Evolutionary conservation across 1,139 yeast genomes (phyloP).

Genomic region (Kluyveromyces sp.): DNA sequence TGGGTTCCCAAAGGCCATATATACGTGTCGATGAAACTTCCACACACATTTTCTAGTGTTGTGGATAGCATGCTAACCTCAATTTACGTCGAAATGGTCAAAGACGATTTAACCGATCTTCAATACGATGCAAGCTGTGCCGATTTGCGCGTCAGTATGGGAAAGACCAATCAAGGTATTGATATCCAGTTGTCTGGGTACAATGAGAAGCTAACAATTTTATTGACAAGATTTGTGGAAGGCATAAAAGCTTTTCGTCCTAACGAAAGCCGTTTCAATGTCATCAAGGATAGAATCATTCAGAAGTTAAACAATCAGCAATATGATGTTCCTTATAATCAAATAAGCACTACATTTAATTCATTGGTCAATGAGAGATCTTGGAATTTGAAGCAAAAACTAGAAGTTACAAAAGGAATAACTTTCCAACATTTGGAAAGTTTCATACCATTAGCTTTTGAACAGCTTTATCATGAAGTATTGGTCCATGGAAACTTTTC

Average conservation of each 20-base stretch:
- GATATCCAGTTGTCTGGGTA: constrained; percentile 66
- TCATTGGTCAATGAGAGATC: constrained; percentile 62
- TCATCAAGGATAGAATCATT: constrained; percentile 53
- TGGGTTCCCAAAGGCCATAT: constrained; percentile 82
- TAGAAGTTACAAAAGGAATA: constrained; percentile 42
- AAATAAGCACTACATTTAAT: constrained; percentile 56
- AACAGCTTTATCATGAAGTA: constrained; percentile 49
- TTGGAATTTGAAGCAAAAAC: constrained; percentile 57
- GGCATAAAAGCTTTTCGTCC: constrained; percentile 49
- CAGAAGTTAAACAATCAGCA: constrained; percentile 65
- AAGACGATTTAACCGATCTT: constrained; percentile 63
- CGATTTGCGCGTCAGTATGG: constrained; percentile 55
- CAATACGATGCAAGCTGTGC: constrained; percentile 83
- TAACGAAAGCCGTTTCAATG: constrained; percentile 50
- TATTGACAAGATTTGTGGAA: constrained; percentile 52
- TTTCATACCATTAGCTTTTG: constrained; percentile 42
- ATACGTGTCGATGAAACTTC: constrained; percentile 57
- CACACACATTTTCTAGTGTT: constrained; percentile 52
- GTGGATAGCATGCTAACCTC: constrained; percentile 50
- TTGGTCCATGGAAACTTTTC: constrained; percentile 75
- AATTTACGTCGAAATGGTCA: constrained; percentile 59
- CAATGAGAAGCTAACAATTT: constrained; percentile 65
- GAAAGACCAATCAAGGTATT: constrained; percentile 62
- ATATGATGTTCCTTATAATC: constrained; percentile 68
- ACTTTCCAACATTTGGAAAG: constrained; percentile 43